Conservation (phyloP, 169 alveolate genomes). For the Babesia bovis region DNA sequence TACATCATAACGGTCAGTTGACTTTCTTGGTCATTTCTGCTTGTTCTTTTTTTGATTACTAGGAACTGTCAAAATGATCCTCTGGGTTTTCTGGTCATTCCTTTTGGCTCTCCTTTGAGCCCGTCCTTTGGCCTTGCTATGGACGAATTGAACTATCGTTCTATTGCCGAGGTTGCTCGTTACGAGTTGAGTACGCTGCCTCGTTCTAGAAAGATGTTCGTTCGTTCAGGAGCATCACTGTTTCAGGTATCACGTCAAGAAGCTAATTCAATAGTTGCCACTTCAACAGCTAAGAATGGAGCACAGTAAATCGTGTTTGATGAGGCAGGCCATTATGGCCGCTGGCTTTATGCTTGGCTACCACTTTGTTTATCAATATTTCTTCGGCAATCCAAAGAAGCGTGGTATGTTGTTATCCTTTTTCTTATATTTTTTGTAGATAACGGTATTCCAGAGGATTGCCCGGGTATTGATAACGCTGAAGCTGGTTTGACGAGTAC, state of each 20-base stretch:
- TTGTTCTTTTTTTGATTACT: too few species aligned
- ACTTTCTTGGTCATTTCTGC: too few species aligned
- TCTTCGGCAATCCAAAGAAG: background rate
- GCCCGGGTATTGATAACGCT: slow-evolving; percentile 75
- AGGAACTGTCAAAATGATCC: too few species aligned
- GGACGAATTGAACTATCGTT: slow-evolving; percentile 28
- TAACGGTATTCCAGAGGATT: slow-evolving; percentile 68
- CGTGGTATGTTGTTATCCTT: background rate
- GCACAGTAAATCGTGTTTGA: background rate
- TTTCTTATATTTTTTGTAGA: background rate
- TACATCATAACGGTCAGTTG: too few species aligned
- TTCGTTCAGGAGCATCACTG: slow-evolving; percentile 22
- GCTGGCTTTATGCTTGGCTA: slow-evolving; percentile 15
- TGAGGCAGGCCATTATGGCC: slow-evolving; percentile 4
- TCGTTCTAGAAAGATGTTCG: slow-evolving; percentile 17
- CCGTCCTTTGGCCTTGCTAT: background rate
- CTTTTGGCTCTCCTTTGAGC: too few species aligned
- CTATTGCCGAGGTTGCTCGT: slow-evolving; percentile 33
- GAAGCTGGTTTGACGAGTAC: slow-evolving; percentile 77
- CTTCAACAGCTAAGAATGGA: background rate
- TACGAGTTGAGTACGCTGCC: slow-evolving; percentile 26
- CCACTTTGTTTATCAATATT: slow-evolving; percentile 12
- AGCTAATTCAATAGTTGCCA: background rate
- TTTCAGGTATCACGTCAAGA: slow-evolving; percentile 9
- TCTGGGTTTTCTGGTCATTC: too few species aligned